Conservation (phyloP, 306 rosid genomes). For the Acacia confusa region DNA sequence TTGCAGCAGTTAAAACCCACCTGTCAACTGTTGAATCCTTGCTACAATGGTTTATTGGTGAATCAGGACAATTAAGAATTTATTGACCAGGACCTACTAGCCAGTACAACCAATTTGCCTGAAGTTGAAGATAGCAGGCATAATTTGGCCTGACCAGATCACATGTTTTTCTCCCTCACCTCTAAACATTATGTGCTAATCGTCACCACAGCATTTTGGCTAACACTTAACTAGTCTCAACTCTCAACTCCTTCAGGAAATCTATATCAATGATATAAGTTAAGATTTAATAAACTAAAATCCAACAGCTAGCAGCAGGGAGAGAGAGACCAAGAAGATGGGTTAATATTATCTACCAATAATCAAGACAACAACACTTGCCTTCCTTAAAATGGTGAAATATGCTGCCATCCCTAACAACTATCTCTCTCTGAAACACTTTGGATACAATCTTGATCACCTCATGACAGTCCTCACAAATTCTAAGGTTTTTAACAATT, state of each 20-base stretch:
- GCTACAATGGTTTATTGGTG: constrained; percentile 39
- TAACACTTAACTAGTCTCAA: background rate
- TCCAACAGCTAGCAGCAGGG: background rate
- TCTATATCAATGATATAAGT: background rate
- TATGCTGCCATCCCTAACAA: constrained; percentile 55
- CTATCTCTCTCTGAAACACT: constrained; percentile 50
- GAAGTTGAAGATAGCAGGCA: constrained; percentile 54
- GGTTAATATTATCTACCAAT: constrained; percentile 34
- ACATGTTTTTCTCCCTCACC: constrained; percentile 50
- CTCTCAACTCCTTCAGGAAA: background rate
- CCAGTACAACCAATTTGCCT: constrained; percentile 56
- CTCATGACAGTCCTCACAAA: constrained; percentile 54
- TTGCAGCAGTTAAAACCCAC: background rate
- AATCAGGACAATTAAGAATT: constrained; percentile 43
- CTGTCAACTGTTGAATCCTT: constrained; percentile 45
- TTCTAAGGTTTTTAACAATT: constrained; percentile 51
- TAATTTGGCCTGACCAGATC: constrained; percentile 46
- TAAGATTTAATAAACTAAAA: background rate
- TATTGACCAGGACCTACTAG: constrained; percentile 36
- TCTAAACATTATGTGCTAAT: background rate
- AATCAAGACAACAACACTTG: constrained; percentile 48
- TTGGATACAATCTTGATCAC: constrained; percentile 51
- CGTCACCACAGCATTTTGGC: background rate
- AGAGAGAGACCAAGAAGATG: background rate
- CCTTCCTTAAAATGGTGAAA: constrained; percentile 62